Base-by-base conservation (phyloP, 768 basidiomycete species). In the Dentipellis fragilis region DNA sequence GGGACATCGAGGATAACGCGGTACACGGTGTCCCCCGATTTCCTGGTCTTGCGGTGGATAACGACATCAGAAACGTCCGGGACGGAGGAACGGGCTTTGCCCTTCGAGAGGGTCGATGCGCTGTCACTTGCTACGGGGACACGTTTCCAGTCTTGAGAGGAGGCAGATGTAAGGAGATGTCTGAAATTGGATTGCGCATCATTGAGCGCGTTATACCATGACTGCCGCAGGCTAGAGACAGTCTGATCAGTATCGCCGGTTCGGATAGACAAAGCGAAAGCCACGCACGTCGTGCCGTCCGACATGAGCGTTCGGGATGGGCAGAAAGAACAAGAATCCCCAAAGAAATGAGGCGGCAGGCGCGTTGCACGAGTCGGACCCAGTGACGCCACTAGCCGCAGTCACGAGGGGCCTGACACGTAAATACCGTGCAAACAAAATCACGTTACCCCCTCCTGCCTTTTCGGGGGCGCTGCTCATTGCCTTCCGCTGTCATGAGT, bases 1-100 rank as follows among this genome's bases (percentile, higher is more conserved):
- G 84, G 79, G 9, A 94, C 77, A 64, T 97, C 93, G 49, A 94
- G 75, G 9, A 89, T 78, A 16, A 92, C 83, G 59, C 93, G 76
- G 66, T 88, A 91, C 17, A 93, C 80, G 59, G 78, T 80, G 58
- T 92, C 89, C 17, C 91, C 88, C 1, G 75, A 69, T 67, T 85
- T 87, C 56, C 69, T 77, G 4, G 77, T 69, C 65, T 81, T 82
- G 54, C 90, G 81, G 69, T 94, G 89, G 5, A 96, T 80, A 35
- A 81, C 71, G 42, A 94, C 87, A 67, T 92, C 86, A 10, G 76
- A 68, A 17, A 85, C 71, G 56, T 87, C 83, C 42, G 88, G 83
- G 9, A 75, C 66, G 0, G 72, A 67, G 3, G 78, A 66, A 46
- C 81, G 78, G 0, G 75, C 73, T 64, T 87, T 89, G 50, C 83